These are phyloP conservation scores for Phytophthora syringae DNA, from an alignment of 352 stramenopile species.

Conservation along the genomic window DNA sequence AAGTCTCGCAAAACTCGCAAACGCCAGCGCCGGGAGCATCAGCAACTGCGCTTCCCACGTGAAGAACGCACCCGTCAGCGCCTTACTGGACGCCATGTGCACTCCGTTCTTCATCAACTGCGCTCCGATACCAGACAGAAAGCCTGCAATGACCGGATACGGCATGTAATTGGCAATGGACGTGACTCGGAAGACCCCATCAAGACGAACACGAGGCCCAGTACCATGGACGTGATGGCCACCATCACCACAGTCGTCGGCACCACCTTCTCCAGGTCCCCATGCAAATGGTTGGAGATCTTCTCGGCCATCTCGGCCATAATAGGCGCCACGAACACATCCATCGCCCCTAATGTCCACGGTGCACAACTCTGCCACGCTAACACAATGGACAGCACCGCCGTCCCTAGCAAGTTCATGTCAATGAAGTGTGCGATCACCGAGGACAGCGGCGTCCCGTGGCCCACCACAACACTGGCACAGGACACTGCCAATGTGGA, in stretches of 20 bases:
- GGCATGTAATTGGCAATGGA: slow-evolving; percentile 88
- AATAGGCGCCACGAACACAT: slow-evolving; percentile 81
- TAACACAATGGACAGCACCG: slow-evolving; percentile 70
- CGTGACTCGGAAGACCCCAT: slow-evolving; percentile 79
- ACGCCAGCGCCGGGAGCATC: slow-evolving; percentile 63
- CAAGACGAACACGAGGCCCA: slow-evolving; percentile 68
- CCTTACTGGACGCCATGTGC: slow-evolving; percentile 75
- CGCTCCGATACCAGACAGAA: slow-evolving; percentile 80
- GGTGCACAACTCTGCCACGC: slow-evolving; percentile 77
- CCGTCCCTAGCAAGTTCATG: slow-evolving; percentile 83
- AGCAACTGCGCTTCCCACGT: slow-evolving; percentile 60
- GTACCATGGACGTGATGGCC: slow-evolving; percentile 64
- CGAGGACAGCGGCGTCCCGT: slow-evolving; percentile 58
- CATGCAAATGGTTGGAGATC: slow-evolving; percentile 65
- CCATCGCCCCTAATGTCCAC: slow-evolving; percentile 79
- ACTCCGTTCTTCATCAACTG: slow-evolving; percentile 83
- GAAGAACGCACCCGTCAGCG: slow-evolving; percentile 61
- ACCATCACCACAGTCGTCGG: slow-evolving; percentile 81
- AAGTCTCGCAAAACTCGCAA: slow-evolving; percentile 58
- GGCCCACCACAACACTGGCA: slow-evolving; percentile 78
- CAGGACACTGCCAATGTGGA: slow-evolving; percentile 83
- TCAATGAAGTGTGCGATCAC: slow-evolving; percentile 85
- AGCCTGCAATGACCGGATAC: slow-evolving; percentile 84
- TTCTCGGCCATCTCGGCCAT: slow-evolving; percentile 79
- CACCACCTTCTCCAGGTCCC: slow-evolving; percentile 66